phyloP scores from a whole-genome alignment of 1,284 basidiomycete genomes.

The Ceratobasidium sp. region DNA sequence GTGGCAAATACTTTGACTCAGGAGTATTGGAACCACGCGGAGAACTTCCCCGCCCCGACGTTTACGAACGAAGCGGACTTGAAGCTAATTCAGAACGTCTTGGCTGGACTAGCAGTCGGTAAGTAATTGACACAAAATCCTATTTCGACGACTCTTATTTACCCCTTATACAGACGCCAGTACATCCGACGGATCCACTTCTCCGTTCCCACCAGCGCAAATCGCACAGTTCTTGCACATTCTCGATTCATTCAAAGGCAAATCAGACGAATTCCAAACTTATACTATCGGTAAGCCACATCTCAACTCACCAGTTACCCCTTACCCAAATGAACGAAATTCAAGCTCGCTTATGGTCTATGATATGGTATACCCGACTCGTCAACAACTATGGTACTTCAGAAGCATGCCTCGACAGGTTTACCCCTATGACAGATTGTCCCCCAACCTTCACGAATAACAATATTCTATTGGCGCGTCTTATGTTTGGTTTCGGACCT shows the following conservation, averaged over 20 bases:
- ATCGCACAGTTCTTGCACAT: background rate
- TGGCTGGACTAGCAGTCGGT: conserved; percentile 14
- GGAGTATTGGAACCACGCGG: conserved; percentile 27
- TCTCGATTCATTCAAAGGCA: background rate
- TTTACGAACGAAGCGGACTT: background rate
- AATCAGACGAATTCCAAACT: background rate
- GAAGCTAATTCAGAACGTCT: background rate
- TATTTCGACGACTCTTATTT: background rate
- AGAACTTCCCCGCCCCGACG: conserved; percentile 5
- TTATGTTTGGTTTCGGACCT: background rate
- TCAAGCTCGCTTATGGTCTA: conserved; percentile 19
- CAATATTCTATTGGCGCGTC: background rate
- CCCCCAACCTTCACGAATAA: background rate
- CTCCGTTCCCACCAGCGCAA: conserved; percentile 1
- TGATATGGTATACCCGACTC: conserved; percentile 35
- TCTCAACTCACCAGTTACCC: background rate
- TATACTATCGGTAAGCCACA: conserved; percentile 8
- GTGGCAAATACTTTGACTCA: background rate
- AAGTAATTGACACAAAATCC: background rate
- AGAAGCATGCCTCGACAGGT: conserved; percentile 15
- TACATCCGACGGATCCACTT: conserved; percentile 18
- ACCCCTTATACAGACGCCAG: background rate
- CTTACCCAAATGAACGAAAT: background rate
- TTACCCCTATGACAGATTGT: background rate
- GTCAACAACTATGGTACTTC: conserved; percentile 8